A percentile compares a stretch with the other conserved stretches of the same genome.
Evolutionary conservation across 2,329 filamentous ascomycete species (phyloP).

Genomic region (Alternaria ethzedia): DNA sequence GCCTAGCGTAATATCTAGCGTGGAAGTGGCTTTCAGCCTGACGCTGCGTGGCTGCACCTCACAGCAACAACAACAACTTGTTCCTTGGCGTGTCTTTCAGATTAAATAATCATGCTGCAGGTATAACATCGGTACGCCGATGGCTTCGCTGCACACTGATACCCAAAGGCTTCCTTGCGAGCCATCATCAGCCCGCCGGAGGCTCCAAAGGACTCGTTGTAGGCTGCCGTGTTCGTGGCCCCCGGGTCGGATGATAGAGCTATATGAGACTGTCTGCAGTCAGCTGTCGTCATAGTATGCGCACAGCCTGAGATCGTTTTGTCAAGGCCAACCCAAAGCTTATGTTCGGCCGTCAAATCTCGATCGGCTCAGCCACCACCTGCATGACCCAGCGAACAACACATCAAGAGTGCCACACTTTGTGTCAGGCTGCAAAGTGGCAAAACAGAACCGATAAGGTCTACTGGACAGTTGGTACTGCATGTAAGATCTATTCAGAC

Average conservation of each 20-base stretch:
- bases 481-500: neutral
- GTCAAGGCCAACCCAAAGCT: neutral
- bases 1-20: neutral
- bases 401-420: neutral
- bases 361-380: neutral
- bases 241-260: neutral
- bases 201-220: neutral
- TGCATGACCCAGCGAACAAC: neutral
- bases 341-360: neutral
- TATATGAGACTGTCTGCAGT: neutral
- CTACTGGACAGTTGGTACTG: neutral
- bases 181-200: neutral
- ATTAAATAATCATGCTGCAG: neutral
- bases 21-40: neutral
- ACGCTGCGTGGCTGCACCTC: neutral
- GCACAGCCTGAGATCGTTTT: neutral
- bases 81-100: neutral
- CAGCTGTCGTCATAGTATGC: neutral
- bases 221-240: neutral
- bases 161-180: neutral
- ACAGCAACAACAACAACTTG: neutral
- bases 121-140: neutral
- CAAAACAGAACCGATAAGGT: neutral
- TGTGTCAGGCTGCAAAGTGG: neutral
- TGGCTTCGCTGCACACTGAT: neutral